Evolutionary conservation across 306 rosid species (phyloP).

Genomic region (Inga oerstediana): DNA sequence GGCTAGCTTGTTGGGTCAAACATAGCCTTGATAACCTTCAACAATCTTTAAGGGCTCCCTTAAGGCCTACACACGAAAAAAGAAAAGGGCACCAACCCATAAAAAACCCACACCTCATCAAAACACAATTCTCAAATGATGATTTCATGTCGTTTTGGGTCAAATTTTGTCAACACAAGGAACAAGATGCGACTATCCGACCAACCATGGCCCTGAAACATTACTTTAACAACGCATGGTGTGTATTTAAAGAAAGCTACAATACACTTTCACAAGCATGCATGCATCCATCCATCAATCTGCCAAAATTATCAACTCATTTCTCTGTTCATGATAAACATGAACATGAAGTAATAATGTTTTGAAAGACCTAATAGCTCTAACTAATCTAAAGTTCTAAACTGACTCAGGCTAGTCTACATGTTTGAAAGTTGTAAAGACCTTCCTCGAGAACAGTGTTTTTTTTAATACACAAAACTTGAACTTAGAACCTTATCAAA

Average conservation of each 20-base stretch:
- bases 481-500: no score
- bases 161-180: conserved; percentile 7
- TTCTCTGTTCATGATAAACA: conserved; percentile 33
- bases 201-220: conserved; percentile 60
- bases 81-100: conserved; percentile 14
- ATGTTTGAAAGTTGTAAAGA: no score
- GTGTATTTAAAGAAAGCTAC: conserved; percentile 66
- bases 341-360: background rate
- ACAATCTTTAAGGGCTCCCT: conserved; percentile 26
- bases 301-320: conserved; percentile 36
- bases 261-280: conserved; percentile 39
- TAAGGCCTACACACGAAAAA: conserved; percentile 26
- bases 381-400: no score
- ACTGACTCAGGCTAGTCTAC: background rate
- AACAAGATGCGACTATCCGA: conserved; percentile 60
- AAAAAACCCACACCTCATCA: conserved; percentile 28
- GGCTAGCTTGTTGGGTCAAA: conserved; percentile 25
- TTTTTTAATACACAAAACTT: no score
- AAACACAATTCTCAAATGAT: conserved; percentile 27
- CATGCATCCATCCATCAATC: conserved; percentile 42
- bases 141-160: conserved; percentile 33
- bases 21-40: conserved; percentile 39
- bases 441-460: no score
- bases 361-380: background rate
- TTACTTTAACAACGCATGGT: conserved; percentile 69